A percentile compares a stretch with the other conserved stretches of the same genome.
Evolutionary conservation across 805 yeast species (phyloP).

Genomic region (Kodamaea leandrae): DNA sequence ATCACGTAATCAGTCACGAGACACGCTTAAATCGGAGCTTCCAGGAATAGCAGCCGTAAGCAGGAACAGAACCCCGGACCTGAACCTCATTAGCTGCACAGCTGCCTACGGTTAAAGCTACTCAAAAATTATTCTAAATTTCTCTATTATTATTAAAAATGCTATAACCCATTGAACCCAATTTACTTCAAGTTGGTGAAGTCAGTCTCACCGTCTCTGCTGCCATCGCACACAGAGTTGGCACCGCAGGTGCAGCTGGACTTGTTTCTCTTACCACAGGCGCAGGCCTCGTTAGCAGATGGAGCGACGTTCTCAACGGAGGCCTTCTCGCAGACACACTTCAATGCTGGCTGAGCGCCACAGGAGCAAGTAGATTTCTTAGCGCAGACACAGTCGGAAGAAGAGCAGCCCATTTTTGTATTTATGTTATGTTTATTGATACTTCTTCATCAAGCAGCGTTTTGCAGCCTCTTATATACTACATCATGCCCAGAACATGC

Average conservation of each 20-base stretch:
- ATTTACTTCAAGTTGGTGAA: constrained; percentile 42
- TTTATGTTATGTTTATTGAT: background rate
- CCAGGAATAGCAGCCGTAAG: background rate
- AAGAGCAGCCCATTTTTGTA: constrained; percentile 16
- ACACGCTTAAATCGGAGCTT: background rate
- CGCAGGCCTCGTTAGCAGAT: constrained; percentile 44
- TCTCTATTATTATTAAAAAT: background rate
- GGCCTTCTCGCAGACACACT: constrained; percentile 55
- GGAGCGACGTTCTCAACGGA: constrained; percentile 49
- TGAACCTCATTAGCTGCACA: too few relatives aligned
- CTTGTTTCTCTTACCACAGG: constrained; percentile 58
- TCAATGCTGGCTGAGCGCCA: constrained; percentile 56
- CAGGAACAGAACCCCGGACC: too few relatives aligned
- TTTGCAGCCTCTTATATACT: constrained; percentile 1
- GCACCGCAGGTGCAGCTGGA: constrained; percentile 56
- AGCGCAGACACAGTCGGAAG: constrained; percentile 51
- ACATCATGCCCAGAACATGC: background rate
- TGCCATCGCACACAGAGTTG: constrained; percentile 23
- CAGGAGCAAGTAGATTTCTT: constrained; percentile 63
- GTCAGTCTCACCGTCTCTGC: constrained; percentile 58
- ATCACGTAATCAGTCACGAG: background rate
- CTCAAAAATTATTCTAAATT: background rate
- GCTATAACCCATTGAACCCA: too few relatives aligned
- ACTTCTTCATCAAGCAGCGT: background rate
- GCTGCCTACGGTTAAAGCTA: too few relatives aligned